Conservation (phyloP, 2,329 filamentous ascomycete genomes). For the Verticillium dahliae region DNA sequence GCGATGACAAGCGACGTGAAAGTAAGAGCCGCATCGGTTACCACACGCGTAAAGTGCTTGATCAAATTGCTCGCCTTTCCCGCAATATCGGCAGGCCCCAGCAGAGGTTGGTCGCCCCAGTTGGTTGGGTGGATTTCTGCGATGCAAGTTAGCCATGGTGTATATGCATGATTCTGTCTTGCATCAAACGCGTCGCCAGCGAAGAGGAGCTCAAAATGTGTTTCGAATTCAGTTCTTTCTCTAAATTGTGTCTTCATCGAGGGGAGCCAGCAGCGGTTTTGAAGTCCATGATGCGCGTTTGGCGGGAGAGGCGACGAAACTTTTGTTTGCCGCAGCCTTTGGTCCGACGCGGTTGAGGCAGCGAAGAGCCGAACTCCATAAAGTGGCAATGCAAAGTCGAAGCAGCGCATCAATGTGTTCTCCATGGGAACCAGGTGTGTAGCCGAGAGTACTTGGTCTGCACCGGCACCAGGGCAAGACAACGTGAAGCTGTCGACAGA, state of each 20-base stretch:
- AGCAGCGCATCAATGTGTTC: slow-evolving; percentile 12
- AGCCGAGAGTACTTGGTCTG: neutral
- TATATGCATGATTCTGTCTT: neutral
- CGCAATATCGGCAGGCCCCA: neutral
- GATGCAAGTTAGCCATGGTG: neutral
- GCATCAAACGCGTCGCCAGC: neutral
- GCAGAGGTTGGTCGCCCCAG: neutral
- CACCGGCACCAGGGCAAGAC: neutral
- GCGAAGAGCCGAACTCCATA: slow-evolving; percentile 44
- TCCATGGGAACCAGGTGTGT: slow-evolving; percentile 11
- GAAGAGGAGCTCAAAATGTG: neutral
- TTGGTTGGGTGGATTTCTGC: neutral
- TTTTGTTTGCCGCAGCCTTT: slow-evolving; percentile 54
- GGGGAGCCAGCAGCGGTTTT: slow-evolving; percentile 42
- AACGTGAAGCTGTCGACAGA: neutral
- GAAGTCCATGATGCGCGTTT: slow-evolving; percentile 11
- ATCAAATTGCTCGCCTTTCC: neutral
- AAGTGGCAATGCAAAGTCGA: slow-evolving; percentile 31
- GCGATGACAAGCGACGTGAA: neutral
- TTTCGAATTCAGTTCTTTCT: slow-evolving; percentile 62
- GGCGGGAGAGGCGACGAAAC: slow-evolving; percentile 1
- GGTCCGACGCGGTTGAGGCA: slow-evolving; percentile 39
- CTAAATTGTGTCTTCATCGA: slow-evolving; percentile 39
- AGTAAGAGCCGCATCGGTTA: neutral
- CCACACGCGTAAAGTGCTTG: neutral